phyloP scores from a whole-genome alignment of 768 basidiomycete species.

The Auriscalpium microsporum region DNA sequence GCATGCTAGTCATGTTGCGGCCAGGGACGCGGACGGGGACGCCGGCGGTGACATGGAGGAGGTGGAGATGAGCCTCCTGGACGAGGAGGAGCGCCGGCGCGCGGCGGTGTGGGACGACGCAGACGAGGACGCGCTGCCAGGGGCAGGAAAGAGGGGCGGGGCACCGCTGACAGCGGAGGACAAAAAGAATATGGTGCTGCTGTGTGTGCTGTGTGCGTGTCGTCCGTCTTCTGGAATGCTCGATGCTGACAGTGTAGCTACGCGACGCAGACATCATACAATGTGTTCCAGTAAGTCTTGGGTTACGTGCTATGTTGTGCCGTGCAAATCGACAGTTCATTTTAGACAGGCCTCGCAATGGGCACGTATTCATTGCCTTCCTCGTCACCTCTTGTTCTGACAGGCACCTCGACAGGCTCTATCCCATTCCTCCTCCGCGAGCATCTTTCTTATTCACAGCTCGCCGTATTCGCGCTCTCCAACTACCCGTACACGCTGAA shows the following conservation, averaged over 20 bases:
- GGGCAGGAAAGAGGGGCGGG: background rate
- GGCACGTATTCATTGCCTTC: conserved; percentile 33
- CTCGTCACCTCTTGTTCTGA: background rate
- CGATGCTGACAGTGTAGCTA: background rate
- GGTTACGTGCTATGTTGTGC: conserved; percentile 12
- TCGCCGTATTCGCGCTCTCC: conserved; percentile 88
- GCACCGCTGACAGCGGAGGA: conserved; percentile 24
- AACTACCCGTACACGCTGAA: conserved; percentile 96
- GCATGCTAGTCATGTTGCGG: background rate
- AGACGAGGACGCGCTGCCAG: background rate
- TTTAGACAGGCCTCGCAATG: conserved; percentile 79
- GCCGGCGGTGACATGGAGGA: conserved; percentile 10
- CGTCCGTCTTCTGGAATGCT: background rate
- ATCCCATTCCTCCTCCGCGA: conserved; percentile 94
- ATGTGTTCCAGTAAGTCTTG: conserved; percentile 72
- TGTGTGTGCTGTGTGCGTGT: conserved; percentile 38
- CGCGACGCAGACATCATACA: conserved; percentile 42
- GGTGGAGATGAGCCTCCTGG: conserved; percentile 16
- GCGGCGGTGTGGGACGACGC: conserved; percentile 13
- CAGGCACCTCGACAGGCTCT: conserved; percentile 48
- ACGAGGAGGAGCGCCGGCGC: conserved; percentile 6
- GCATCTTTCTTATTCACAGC: conserved; percentile 93
- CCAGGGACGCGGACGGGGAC: background rate
- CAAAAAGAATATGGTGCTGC: conserved; percentile 35
- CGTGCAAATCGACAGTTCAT: background rate